phyloP scores from a whole-genome alignment of 1,284 basidiomycete genomes.

The Moesziomyces globuligerus region DNA sequence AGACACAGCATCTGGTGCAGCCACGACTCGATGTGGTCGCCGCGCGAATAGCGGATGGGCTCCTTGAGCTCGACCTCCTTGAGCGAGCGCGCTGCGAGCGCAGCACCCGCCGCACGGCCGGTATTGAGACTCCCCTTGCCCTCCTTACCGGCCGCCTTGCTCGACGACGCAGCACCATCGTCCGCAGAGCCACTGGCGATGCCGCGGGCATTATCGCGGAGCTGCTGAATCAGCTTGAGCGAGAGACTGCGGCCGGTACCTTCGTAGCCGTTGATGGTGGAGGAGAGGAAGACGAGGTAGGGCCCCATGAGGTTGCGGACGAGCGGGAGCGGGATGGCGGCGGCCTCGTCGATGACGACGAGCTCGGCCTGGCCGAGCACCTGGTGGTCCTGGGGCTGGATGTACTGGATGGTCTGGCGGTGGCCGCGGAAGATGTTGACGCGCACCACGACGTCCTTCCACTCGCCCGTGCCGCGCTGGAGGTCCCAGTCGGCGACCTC shows the following conservation, averaged over 20 bases:
- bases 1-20: conserved; percentile 90
- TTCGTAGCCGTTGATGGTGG: conserved; percentile 99
- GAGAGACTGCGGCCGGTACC: conserved; percentile 96
- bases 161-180: conserved; percentile 70
- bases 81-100: conserved; percentile 76
- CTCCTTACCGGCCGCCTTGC: conserved; percentile 70
- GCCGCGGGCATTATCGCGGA: conserved; percentile 79
- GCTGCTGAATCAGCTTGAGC: conserved; percentile 96
- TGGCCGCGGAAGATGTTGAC: conserved; percentile 86
- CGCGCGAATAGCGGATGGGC: conserved; percentile 89
- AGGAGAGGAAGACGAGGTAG: conserved; percentile 97
- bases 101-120: conserved; percentile 53
- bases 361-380: conserved; percentile 97
- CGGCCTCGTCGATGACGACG: conserved; percentile 97
- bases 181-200: conserved; percentile 46
- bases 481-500: conserved; percentile 98
- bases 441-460: conserved; percentile 93
- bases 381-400: conserved; percentile 95
- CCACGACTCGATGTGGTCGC: conserved; percentile 94
- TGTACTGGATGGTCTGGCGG: conserved; percentile 73
- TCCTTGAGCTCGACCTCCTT: conserved; percentile 94
- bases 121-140: conserved; percentile 45
- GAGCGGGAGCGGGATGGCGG: conserved; percentile 94
- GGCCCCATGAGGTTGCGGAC: conserved; percentile 95
- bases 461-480: conserved; percentile 93